A percentile compares a stretch with the other conserved stretches of the same genome.
Conservation (phyloP, 148 eudicot genomes). For the Rhododendron simsii region DNA sequence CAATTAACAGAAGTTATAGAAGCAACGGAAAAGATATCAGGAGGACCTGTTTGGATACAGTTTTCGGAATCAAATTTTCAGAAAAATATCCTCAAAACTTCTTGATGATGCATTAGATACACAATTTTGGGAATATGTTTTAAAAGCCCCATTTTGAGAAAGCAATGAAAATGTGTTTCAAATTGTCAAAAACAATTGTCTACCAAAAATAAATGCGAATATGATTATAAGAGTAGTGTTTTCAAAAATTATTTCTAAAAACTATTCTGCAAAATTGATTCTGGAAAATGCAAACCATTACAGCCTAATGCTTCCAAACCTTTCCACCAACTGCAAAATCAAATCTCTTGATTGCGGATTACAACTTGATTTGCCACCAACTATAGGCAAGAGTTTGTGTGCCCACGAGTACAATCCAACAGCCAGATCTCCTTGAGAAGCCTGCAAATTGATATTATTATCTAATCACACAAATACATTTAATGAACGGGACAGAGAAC, state of each 20-base stretch:
- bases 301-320: conserved; percentile 27
- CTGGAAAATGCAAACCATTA: background rate
- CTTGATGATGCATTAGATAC: background rate
- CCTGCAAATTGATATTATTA: conserved; percentile 34
- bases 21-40: background rate
- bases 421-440: conserved; percentile 64
- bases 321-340: conserved; percentile 68
- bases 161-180: background rate
- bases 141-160: background rate
- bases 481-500: background rate
- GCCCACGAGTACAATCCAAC: conserved; percentile 71
- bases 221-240: background rate
- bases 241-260: background rate
- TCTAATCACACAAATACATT: background rate
- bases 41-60: background rate
- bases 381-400: conserved; percentile 60
- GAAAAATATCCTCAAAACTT: background rate
- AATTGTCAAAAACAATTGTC: background rate
- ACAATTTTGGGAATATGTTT: background rate
- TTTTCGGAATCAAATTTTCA: background rate
- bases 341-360: conserved; percentile 76
- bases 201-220: background rate
- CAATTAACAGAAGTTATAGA: background rate
- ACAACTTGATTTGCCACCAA: conserved; percentile 50
- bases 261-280: background rate